phyloP scores from a whole-genome alignment of 495 filamentous ascomycete genomes.

The Glonium stellatum region DNA sequence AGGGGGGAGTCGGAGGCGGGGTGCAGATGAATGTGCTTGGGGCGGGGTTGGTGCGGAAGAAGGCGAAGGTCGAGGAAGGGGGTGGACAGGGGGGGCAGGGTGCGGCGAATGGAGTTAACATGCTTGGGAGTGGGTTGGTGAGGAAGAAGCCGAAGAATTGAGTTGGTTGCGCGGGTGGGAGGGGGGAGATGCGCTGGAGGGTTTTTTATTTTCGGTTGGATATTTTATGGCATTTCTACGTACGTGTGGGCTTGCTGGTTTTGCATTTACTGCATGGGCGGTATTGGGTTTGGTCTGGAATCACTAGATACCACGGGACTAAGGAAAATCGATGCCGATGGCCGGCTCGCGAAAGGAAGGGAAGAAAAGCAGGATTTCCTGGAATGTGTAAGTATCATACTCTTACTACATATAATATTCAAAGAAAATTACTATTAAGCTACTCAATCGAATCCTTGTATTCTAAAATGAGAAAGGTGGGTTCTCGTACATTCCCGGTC shows the following conservation, averaged over 20 bases:
- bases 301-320: not conserved
- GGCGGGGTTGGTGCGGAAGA: slow-evolving; percentile 40
- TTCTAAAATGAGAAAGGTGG: no score
- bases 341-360: no score
- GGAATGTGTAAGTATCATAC: no score
- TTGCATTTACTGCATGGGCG: not conserved
- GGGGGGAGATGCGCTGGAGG: not conserved
- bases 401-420: no score
- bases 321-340: no score
- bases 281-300: not conserved
- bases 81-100: not conserved
- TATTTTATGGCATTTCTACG: not conserved
- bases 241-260: not conserved
- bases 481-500: no score
- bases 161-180: not conserved
- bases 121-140: not conserved
- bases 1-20: slow-evolving; percentile 21
- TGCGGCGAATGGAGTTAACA: not conserved
- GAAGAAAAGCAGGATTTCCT: no score
- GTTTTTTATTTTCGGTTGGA: not conserved
- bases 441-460: no score
- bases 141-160: no score
- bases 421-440: no score
- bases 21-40: slow-evolving; percentile 37
- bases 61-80: slow-evolving; percentile 28